Evolutionary conservation across 192 early-diverging fungal species (phyloP), one percentile per base, ranked within the genome.

Genomic region (Backusella luteola): DNA sequence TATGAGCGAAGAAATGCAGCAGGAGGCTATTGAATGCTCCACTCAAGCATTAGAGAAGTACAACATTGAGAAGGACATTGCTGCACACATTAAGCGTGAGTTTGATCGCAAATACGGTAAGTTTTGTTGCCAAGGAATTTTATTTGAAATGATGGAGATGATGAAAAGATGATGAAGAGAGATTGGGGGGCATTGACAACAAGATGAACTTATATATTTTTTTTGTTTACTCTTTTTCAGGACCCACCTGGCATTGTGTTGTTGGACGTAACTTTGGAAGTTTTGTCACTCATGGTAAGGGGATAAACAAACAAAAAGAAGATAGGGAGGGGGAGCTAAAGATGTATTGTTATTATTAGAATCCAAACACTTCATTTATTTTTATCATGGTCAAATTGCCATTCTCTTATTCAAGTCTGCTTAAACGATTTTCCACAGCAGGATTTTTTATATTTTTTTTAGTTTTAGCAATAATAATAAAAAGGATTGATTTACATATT

Each of bases 211-310:
- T 26, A 15, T 38, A 44, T 15, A 15, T 23, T 35, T 34, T 34
- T 39, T 66, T 66, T 38, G 36, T 38, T 38, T 38, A 38, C 36
- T 12, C 21, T 71, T 63, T 56, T 74, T 34, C 63, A 81, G 80
- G 97, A 80, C 91, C 94, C 15, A 97, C 97, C 69, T 99, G 98
- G 97, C 98, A 99, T 81, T 96, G 95, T 78, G 95, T 99, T 69
- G 98, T 99, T 49, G 98, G 98, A 70, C 90, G 96, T 75, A 98
- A 96, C 91, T 99, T 98, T 94, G 98, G 97, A 46, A 97, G 96
- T 41, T 98, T 96, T 77, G 98, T 98, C 19, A 98, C 98, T 34
- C 97, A 99, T 77, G 98, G 89, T 90, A 87, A 83, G 83, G 14
- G 7, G 52, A 53, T 8, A 21, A 53, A 53, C 19, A 72, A 66